Evolutionary conservation across 257 asterid genomes (phyloP), one percentile per base, ranked within the genome.

Genomic region (Lycium ferocissimum): DNA sequence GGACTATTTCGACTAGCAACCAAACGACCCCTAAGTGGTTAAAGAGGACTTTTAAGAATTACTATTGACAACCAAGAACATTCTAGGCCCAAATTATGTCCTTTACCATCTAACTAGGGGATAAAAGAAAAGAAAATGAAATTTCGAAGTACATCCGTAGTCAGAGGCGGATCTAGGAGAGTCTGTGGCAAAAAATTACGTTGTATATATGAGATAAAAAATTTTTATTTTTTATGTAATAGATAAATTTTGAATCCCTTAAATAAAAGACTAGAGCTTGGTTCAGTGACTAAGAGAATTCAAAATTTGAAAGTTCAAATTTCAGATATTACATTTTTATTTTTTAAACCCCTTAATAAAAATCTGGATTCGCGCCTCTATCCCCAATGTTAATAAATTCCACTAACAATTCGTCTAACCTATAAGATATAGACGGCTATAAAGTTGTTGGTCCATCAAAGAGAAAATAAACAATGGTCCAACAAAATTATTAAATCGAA

Each of bases 381-480:
- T 26, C 33, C 33, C 33, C 33, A 26, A 26, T 12, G 45, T 76
- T 26, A 76, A 26, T 51, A 22, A 51, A 76, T 13, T 26, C 65
- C 47, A 75, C 62, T 7, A 75, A 73, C 20, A 73, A 22, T 49
- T 20, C 7, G 22, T 75, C 2, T 47, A 20, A 26, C 61, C 81
- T n/a, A 73, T n/a, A 73, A 47, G 38, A 73, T 47, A 73, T 47
- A 20, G 38, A 73, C 59, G 62, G 22, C 81, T 12, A 51, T 76
- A 53, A 76, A 76, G 47, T 22, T 51, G 26, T 26, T 53, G 82
- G 47, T 76, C 47, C 82, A 51, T 26, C n/a, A 76, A 85, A 54
- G 62, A 67, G 45, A 75, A 59, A 45, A 20, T 2, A 47, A 40
- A 69, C 53, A 78, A 83, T 82, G 79, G 70, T 72, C 79, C 86